Conservation (phyloP, 2,329 filamentous ascomycete species). For the Aspergillus caelatus region DNA sequence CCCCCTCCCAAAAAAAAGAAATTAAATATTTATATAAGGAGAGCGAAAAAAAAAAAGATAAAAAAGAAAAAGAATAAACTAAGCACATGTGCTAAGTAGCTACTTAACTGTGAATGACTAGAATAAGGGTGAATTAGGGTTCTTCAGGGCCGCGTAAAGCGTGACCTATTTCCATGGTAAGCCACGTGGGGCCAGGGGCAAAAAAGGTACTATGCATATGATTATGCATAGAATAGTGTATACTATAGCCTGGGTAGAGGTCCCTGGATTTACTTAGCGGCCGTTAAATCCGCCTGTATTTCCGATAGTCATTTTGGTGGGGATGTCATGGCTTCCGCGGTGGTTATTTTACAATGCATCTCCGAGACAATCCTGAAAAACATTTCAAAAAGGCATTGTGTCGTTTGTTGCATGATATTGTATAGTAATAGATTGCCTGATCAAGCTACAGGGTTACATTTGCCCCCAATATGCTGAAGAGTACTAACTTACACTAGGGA, state of each 20-base stretch:
- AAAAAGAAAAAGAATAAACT: no score
- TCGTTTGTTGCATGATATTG: not conserved
- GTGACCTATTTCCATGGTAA: not conserved
- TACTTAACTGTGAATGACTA: not conserved
- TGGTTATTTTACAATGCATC: not conserved
- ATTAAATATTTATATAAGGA: no score
- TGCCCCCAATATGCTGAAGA: not conserved
- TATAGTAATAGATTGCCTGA: not conserved
- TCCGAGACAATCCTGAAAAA: not conserved
- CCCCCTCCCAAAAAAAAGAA: no score
- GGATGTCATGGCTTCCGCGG: not conserved
- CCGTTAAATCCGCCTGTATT: not conserved
- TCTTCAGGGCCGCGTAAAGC: not conserved
- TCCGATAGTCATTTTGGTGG: not conserved
- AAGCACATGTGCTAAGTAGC: no score
- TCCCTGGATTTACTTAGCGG: not conserved
- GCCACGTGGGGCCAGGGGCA: not conserved
- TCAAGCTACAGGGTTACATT: not conserved
- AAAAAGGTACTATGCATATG: not conserved
- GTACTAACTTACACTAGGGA: not conserved
- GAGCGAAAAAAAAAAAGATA: no score
- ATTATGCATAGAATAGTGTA: not conserved
- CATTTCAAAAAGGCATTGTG: not conserved
- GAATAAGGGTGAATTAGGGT: not conserved
- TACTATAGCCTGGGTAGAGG: not conserved